These are phyloP conservation scores for Metschnikowia henanensis DNA, from an alignment of 805 yeast species.

Conservation along the genomic window DNA sequence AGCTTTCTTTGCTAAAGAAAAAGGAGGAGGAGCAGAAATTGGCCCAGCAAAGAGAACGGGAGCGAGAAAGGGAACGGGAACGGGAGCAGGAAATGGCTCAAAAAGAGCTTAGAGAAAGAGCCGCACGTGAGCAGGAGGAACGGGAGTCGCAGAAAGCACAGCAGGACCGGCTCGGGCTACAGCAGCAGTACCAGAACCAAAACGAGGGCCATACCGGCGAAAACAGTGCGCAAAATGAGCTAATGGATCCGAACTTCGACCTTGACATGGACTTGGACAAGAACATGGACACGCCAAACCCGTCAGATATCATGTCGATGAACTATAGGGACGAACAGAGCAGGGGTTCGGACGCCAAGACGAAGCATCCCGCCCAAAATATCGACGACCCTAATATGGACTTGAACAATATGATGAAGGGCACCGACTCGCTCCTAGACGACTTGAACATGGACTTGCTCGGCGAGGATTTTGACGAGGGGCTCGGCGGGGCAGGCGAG, in stretches of 20 bases:
- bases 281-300: slow-evolving; percentile 29
- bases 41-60: slow-evolving; percentile 18
- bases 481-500: slow-evolving; percentile 24
- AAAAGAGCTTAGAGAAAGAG: slow-evolving; percentile 8
- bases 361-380: not conserved
- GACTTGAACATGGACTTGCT: slow-evolving; percentile 43
- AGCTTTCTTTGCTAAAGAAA: slow-evolving; percentile 15
- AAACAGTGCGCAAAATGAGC: not conserved
- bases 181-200: slow-evolving; percentile 2
- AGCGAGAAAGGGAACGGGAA: slow-evolving; percentile 19
- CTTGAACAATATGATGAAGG: slow-evolving; percentile 34
- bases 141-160: slow-evolving; percentile 13
- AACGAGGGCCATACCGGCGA: not conserved
- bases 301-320: slow-evolving; percentile 32
- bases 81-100: slow-evolving; percentile 19
- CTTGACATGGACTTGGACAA: slow-evolving; percentile 24
- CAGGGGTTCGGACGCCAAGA: not conserved
- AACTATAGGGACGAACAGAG: slow-evolving; percentile 21
- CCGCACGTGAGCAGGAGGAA: slow-evolving; percentile 1
- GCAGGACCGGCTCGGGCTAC: not conserved
- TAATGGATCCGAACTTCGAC: slow-evolving; percentile 29
- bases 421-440: slow-evolving; percentile 41
- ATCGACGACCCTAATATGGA: slow-evolving; percentile 3
- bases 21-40: slow-evolving; percentile 23
- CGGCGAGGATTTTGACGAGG: slow-evolving; percentile 32